Evolutionary conservation across 805 yeast species (phyloP).

Genomic region (Hanseniaspora mollemarum): DNA sequence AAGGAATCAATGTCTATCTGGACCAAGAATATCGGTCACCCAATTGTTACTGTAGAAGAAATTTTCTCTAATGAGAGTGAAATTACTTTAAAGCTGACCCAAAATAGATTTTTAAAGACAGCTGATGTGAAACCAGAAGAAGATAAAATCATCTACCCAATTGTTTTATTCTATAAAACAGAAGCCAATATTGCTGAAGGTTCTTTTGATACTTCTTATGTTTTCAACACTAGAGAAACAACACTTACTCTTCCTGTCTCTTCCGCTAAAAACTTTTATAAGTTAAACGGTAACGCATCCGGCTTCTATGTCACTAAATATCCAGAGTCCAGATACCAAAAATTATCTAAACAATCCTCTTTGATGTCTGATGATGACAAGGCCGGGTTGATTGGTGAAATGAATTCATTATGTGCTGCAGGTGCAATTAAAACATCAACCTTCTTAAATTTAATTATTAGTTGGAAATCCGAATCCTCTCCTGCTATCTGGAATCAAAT

Average conservation of each 20-base stretch:
- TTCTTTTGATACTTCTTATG: constrained; percentile 51
- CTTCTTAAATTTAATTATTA: constrained; percentile 46
- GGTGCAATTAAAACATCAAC: constrained; percentile 56
- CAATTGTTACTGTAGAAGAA: constrained; percentile 58
- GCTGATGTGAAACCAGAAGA: constrained; percentile 71
- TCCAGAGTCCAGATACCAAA: constrained; percentile 54
- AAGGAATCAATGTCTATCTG: constrained; percentile 64
- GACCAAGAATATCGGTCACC: constrained; percentile 72
- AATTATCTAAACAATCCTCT: constrained; percentile 48
- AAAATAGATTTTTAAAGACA: constrained; percentile 62
- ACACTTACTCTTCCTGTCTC: constrained; percentile 36
- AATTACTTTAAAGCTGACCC: constrained; percentile 45
- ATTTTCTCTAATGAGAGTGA: constrained; percentile 43
- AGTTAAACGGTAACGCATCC: constrained; percentile 60
- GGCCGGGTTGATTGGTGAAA: constrained; percentile 73
- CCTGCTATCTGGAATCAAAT: constrained; percentile 62
- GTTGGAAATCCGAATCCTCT: constrained; percentile 49
- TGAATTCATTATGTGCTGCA: constrained; percentile 56
- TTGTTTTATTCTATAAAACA: constrained; percentile 55
- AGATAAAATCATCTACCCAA: constrained; percentile 56
- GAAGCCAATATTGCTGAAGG: constrained; percentile 21
- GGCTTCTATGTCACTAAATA: constrained; percentile 70
- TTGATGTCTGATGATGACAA: constrained; percentile 63
- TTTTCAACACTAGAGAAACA: constrained; percentile 41
- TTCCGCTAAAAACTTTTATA: constrained; percentile 38